phyloP scores from a whole-genome alignment of 352 stramenopile species.

The Pythium chondricola region DNA sequence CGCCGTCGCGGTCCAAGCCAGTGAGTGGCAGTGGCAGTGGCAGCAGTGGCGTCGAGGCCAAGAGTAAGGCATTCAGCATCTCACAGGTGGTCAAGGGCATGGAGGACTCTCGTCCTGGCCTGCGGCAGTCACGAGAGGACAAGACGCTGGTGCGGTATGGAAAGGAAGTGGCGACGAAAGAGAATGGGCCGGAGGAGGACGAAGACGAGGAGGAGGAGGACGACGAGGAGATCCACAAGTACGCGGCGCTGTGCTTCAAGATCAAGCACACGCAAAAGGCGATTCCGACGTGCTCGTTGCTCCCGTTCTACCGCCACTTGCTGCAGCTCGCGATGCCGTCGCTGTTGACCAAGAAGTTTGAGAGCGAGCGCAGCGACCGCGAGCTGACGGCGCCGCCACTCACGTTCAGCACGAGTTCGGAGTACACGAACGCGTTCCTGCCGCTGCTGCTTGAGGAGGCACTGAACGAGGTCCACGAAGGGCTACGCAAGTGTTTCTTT shows the following conservation, averaged over 20 bases:
- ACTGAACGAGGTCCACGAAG: slow-evolving; percentile 75
- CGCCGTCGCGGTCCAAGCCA: slow-evolving; percentile 13
- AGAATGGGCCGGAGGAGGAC: slow-evolving; percentile 5
- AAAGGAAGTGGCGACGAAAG: neutral
- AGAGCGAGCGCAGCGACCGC: slow-evolving; percentile 46
- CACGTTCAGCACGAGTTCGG: slow-evolving; percentile 59
- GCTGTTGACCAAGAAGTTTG: slow-evolving; percentile 61
- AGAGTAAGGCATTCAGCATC: slow-evolving; percentile 50
- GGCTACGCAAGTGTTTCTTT: slow-evolving; percentile 39
- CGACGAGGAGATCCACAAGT: slow-evolving; percentile 35
- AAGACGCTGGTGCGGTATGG: no score
- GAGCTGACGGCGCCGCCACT: slow-evolving; percentile 41
- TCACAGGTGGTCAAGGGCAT: slow-evolving; percentile 60
- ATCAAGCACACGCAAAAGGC: slow-evolving; percentile 81
- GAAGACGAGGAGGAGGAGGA: slow-evolving; percentile 43
- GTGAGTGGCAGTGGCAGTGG: neutral
- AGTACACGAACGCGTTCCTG: slow-evolving; percentile 76
- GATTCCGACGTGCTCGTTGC: slow-evolving; percentile 55
- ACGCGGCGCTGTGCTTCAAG: slow-evolving; percentile 66
- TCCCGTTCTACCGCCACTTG: slow-evolving; percentile 80
- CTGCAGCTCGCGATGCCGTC: slow-evolving; percentile 70
- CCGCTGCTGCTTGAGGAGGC: slow-evolving; percentile 79
- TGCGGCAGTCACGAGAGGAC: neutral
- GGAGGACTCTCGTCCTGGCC: slow-evolving; percentile 11
- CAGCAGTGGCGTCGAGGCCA: neutral